A percentile compares a stretch with the other conserved stretches of the same genome.
Conservation (phyloP, 2,329 filamentous ascomycete genomes). For the Fusarium pseudonygamai region DNA sequence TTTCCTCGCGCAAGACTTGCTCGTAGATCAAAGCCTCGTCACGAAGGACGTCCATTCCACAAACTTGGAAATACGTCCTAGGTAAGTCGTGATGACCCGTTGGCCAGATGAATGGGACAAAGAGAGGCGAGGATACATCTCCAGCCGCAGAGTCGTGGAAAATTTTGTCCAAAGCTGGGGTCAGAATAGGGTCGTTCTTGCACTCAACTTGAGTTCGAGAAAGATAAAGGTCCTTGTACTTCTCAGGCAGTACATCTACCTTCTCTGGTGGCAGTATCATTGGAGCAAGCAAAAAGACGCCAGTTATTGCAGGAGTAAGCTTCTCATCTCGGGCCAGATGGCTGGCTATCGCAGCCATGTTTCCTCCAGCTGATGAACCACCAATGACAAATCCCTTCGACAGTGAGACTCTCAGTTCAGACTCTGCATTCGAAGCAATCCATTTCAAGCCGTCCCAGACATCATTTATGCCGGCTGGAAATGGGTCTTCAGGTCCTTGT, state of each 20-base stretch:
- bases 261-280: neutral
- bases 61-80: neutral
- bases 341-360: neutral
- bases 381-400: neutral
- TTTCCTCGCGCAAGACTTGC: neutral
- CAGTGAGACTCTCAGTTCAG: neutral
- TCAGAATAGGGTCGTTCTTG: neutral
- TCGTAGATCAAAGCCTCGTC: slow-evolving; percentile 1
- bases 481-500: neutral
- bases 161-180: neutral
- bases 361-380: neutral
- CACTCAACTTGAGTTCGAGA: neutral
- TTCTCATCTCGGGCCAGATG: neutral
- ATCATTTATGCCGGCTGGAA: neutral
- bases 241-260: neutral
- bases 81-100: neutral
- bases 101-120: neutral
- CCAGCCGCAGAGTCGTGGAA: neutral
- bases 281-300: neutral
- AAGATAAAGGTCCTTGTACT: neutral
- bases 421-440: neutral
- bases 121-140: neutral
- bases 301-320: neutral
- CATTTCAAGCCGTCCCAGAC: neutral
- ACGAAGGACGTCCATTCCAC: neutral